Evolutionary conservation across 176 grass and related monocot genomes (phyloP).

Genomic region (Cenchrus fungigraminus): DNA sequence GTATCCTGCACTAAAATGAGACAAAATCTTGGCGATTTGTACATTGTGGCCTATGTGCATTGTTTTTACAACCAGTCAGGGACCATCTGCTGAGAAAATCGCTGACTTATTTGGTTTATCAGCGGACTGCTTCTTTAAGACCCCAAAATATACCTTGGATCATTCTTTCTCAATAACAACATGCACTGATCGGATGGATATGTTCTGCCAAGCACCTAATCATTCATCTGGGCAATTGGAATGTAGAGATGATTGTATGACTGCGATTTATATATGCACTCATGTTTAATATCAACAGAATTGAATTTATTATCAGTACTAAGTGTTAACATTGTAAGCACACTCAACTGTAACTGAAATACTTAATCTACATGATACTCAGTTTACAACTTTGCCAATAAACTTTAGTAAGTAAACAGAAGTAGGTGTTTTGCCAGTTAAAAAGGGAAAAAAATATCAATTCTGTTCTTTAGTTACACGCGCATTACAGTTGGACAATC

Average conservation of each 20-base stretch:
- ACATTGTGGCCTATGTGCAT: not conserved
- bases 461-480: too few species aligned
- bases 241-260: not conserved
- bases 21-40: constrained; percentile 10
- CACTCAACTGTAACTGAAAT: not conserved
- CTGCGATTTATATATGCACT: not conserved
- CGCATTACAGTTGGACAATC: too few species aligned
- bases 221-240: not conserved
- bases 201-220: not conserved
- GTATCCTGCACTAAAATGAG: not conserved
- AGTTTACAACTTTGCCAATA: too few species aligned
- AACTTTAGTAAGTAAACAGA: too few species aligned
- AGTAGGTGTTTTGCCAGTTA: too few species aligned
- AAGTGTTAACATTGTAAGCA: not conserved
- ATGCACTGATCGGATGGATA: not conserved
- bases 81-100: not conserved
- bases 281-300: not conserved
- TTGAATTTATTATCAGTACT: not conserved
- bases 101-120: not conserved
- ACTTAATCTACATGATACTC: too few species aligned
- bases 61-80: not conserved
- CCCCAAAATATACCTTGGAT: not conserved
- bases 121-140: not conserved
- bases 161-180: not conserved
- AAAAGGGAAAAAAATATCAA: too few species aligned